A percentile compares a stretch with the other conserved stretches of the same genome.
These are phyloP conservation scores for Coniella lustricola DNA, from an alignment of 2,329 filamentous ascomycete genomes.

Conservation along the genomic window DNA sequence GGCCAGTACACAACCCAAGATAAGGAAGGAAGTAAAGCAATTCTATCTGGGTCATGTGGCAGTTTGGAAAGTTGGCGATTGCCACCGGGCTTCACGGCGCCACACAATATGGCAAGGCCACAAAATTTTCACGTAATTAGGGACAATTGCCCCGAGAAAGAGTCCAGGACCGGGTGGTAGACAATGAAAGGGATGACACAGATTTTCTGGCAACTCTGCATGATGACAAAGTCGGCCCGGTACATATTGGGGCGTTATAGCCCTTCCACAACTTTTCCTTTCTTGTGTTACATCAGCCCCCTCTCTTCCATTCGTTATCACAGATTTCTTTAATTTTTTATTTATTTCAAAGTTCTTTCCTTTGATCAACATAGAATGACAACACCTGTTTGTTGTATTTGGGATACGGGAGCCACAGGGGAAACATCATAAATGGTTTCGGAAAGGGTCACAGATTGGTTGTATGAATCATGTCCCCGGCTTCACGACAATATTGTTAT, in stretches of 20 bases:
- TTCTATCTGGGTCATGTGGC: no score
- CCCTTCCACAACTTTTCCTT: no score
- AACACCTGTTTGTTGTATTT: slow-evolving; percentile 8
- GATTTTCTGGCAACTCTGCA: slow-evolving; percentile 5
- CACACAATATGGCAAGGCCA: slow-evolving; percentile 3
- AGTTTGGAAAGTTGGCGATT: no score
- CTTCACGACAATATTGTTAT: slow-evolving; percentile 6
- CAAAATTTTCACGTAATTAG: neutral
- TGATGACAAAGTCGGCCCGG: no score
- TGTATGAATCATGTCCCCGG: slow-evolving; percentile 10
- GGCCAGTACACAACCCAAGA: no score
- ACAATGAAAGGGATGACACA: slow-evolving; percentile 18
- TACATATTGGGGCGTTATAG: no score
- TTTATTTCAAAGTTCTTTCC: slow-evolving; percentile 1
- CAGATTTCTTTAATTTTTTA: neutral
- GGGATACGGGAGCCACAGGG: slow-evolving; percentile 5
- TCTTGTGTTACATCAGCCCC: no score
- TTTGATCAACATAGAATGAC: neutral
- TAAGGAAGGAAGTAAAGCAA: no score
- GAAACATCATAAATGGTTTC: slow-evolving; percentile 5
- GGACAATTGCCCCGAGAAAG: slow-evolving; percentile 2
- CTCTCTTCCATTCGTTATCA: neutral
- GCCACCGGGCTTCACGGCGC: no score
- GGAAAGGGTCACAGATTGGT: slow-evolving; percentile 3
- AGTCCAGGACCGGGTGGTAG: slow-evolving; percentile 9